Base-by-base conservation (phyloP, 2,329 filamentous ascomycete genomes). In the Sporothrix luriei region DNA sequence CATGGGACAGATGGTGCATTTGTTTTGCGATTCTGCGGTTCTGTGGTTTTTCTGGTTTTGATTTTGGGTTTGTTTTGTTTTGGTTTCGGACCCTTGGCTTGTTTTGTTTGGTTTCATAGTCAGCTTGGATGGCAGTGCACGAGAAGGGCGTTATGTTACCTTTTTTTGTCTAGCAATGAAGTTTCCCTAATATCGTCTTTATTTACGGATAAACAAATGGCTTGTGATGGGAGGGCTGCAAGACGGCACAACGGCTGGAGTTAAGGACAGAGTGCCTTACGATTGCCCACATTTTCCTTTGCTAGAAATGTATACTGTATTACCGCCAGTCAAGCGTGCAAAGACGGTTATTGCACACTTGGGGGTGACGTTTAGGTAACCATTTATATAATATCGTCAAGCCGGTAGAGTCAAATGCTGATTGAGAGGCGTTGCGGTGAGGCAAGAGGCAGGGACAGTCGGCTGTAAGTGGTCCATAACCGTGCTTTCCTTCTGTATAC, bases 81-180 rank as follows among this genome's bases (percentile, higher is more conserved):
- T 65, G 43, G 16, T 43, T n/a, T 19, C 26, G 43, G 13, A 1
- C 33, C 33, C 9, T 33, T 33, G 33, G 33, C 33, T 33, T 33
- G 9, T 33, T 33, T 33, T 33, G 33, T 66, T 57, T 65, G 51
- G n/a, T n/a, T 62, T 62, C n/a, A 13, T 46, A n/a, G 13, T 59
- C 40, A 51, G 54, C n/a, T 68, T 61, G 26, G 59, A 65, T 65
- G 68, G 59, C 38, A 33, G 26, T 40, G 64, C 64, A 66, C 64
- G 26, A 55, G 29, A 54, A 21, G 33, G 64, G 64, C 64, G 64
- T 66, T 61, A 11, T 26, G 29, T 49, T 61, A 16, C 24, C n/a
- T n/a, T 52, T 64, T 64, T 64, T 66, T 66, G 68, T 69, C 48
- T 66, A 69, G 40, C 49, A 59, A 59, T 40, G 68, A 69, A 43